Evolutionary conservation across 1,139 yeast species (phyloP).

Genomic region (Kurtzmaniella natalensis): DNA sequence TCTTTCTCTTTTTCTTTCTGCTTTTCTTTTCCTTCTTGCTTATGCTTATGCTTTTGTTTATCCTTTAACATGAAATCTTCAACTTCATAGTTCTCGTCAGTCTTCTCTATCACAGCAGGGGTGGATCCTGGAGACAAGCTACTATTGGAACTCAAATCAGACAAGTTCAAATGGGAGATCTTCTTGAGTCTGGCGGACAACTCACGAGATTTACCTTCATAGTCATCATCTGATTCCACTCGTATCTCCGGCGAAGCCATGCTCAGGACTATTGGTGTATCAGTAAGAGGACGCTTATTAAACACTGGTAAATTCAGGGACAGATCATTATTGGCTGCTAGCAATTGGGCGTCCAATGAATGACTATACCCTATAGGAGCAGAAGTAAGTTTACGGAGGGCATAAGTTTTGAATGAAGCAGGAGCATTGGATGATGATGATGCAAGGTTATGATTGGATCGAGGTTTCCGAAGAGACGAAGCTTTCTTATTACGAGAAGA

Average conservation of each 20-base stretch:
- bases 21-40: neutral
- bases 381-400: constrained; percentile 9
- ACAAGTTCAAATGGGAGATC: constrained; percentile 40
- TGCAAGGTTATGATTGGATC: too few species aligned
- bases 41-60: neutral
- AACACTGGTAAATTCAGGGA: constrained; percentile 47
- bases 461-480: neutral
- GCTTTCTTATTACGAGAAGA: neutral
- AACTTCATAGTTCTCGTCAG: too few species aligned
- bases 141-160: constrained; percentile 22
- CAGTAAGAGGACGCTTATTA: constrained; percentile 65
- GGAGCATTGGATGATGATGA: neutral
- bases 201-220: constrained; percentile 10
- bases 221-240: constrained; percentile 30
- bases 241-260: constrained; percentile 48
- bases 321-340: constrained; percentile 15
- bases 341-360: constrained; percentile 27
- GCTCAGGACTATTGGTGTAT: constrained; percentile 62
- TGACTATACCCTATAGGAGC: constrained; percentile 20
- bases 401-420: neutral
- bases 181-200: constrained; percentile 24
- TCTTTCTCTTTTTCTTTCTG: too few species aligned
- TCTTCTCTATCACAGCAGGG: too few species aligned
- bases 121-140: constrained; percentile 7
- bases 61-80: neutral